phyloP scores from a whole-genome alignment of 2,329 filamentous ascomycete species.

The Epichloe sylvatica region DNA sequence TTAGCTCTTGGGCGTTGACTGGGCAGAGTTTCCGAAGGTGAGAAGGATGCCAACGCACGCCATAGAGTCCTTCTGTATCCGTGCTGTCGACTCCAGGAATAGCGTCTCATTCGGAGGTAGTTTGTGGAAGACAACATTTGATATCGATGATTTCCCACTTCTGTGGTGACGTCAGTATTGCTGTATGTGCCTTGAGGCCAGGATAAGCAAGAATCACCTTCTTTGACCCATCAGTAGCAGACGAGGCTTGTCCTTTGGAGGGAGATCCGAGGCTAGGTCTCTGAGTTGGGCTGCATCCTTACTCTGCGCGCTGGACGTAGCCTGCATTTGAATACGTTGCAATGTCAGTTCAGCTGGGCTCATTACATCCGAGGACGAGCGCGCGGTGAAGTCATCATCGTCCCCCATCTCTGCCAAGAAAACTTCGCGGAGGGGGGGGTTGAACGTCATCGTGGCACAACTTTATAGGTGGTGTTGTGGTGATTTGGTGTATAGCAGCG shows the following conservation, averaged over 20 bases:
- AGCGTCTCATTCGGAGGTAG: conserved; percentile 89
- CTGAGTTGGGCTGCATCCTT: conserved; percentile 33
- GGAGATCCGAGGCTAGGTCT: conserved; percentile 30
- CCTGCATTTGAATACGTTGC: conserved; percentile 49
- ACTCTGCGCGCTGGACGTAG: conserved; percentile 35
- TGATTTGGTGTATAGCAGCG: neutral
- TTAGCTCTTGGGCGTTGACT: conserved; percentile 10
- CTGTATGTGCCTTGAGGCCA: neutral
- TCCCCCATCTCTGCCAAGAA: conserved; percentile 12
- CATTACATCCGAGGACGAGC: conserved; percentile 21
- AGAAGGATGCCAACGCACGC: conserved; percentile 47
- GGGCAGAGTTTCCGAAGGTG: neutral
- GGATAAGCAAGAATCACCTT: conserved; percentile 44
- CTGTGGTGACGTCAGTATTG: conserved; percentile 30
- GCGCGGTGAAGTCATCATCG: conserved; percentile 16
- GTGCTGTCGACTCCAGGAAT: conserved; percentile 86
- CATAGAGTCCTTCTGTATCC: conserved; percentile 89
- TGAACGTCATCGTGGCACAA: conserved; percentile 18
- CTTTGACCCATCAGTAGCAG: conserved; percentile 89
- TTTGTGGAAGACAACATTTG: conserved; percentile 98
- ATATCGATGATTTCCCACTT: conserved; percentile 96
- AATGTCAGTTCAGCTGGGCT: conserved; percentile 51
- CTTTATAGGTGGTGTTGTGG: neutral
- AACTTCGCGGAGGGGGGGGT: conserved; percentile 17
- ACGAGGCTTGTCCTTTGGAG: conserved; percentile 60